A percentile compares a stretch with the other conserved stretches of the same genome.
phyloP scores from a whole-genome alignment of 805 yeast genomes.

The Komagataella ulmi region DNA sequence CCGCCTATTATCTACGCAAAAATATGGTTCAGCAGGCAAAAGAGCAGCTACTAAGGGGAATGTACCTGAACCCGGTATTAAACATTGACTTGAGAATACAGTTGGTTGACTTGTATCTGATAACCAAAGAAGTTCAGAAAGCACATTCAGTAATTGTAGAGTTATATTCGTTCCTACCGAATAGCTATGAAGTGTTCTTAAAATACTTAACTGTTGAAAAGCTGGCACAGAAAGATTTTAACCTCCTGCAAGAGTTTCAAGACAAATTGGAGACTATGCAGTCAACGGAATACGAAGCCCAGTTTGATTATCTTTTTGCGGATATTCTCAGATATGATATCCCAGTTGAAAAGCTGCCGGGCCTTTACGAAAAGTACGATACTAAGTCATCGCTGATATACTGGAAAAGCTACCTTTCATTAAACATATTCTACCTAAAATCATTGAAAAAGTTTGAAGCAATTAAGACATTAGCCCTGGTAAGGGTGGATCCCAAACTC shows the following conservation, averaged over 20 bases:
- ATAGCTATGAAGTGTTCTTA: conserved; percentile 23
- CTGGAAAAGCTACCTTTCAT: conserved; percentile 11
- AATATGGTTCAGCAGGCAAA: conserved; percentile 22
- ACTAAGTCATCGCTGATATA: conserved; percentile 6
- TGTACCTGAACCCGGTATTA: conserved; percentile 13
- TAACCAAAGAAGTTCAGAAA: conserved; percentile 18
- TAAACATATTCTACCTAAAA: neutral
- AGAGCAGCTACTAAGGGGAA: conserved; percentile 22
- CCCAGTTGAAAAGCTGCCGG: conserved; percentile 6
- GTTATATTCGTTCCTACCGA: conserved; percentile 13
- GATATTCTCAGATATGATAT: conserved; percentile 18
- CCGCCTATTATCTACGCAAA: conserved; percentile 24
- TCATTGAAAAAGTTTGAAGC: neutral
- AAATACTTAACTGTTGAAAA: conserved; percentile 30
- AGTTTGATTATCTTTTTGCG: conserved; percentile 21
- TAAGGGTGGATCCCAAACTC: neutral
- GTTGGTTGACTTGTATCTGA: conserved; percentile 29
- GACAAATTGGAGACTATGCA: conserved; percentile 11
- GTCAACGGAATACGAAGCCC: conserved; percentile 12
- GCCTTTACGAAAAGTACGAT: conserved; percentile 14
- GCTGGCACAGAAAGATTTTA: conserved; percentile 10
- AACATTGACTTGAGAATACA: conserved; percentile 22
- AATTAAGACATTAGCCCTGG: neutral
- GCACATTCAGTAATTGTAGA: conserved; percentile 23
- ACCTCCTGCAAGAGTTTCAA: conserved; percentile 3